A percentile compares a stretch with the other conserved stretches of the same genome.
Conservation (phyloP, 2,329 filamentous ascomycete species). For the Ceratocystis ficicola region DNA sequence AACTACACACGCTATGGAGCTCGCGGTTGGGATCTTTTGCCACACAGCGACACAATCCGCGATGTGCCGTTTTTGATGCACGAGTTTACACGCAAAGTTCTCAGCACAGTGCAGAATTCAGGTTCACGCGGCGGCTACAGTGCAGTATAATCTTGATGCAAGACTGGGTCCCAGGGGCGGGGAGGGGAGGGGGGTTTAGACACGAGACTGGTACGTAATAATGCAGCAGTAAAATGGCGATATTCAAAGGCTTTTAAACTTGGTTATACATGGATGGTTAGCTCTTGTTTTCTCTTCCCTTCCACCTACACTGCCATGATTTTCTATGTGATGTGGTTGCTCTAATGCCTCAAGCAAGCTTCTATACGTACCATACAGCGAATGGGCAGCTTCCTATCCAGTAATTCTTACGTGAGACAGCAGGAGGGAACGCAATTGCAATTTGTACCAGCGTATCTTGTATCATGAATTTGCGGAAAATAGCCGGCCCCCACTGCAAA, state of each 20-base stretch:
- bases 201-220: background rate
- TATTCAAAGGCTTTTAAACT: background rate
- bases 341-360: background rate
- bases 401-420: background rate
- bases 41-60: conserved; percentile 81
- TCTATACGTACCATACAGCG: no score
- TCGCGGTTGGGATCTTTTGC: conserved; percentile 85
- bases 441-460: background rate
- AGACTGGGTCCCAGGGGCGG: background rate
- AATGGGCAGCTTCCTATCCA: background rate
- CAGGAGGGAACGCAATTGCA: background rate
- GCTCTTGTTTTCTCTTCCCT: background rate
- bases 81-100: conserved; percentile 69
- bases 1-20: conserved; percentile 97
- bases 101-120: conserved; percentile 73
- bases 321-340: background rate
- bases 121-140: conserved; percentile 86
- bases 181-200: background rate
- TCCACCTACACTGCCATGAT: background rate
- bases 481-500: background rate
- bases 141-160: conserved; percentile 53
- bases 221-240: background rate
- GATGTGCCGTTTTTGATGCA: conserved; percentile 86
- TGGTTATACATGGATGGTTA: background rate
- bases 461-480: background rate